phyloP scores from a whole-genome alignment of 202 grass and related monocot species.

The Setaria italica region DNA sequence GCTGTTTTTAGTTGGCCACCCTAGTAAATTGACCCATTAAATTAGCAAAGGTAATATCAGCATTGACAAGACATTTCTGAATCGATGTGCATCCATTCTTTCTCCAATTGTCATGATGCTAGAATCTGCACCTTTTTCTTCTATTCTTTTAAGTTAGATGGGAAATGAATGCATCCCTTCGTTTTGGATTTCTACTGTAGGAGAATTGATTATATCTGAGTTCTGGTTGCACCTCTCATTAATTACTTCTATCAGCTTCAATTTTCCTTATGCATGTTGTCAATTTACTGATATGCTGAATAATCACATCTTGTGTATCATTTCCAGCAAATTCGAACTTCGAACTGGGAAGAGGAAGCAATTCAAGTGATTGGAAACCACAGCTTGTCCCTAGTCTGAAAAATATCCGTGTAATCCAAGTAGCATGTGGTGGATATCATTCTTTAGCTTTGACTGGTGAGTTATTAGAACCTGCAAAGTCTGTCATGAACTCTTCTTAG shows the following conservation, averaged over 20 bases:
- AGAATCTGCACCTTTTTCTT: not conserved
- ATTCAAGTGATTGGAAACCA: conserved; percentile 88
- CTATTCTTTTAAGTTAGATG: conserved; percentile 2
- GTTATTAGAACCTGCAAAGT: conserved; percentile 42
- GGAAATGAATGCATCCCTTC: not conserved
- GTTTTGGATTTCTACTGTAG: conserved; percentile 7
- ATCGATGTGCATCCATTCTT: not conserved
- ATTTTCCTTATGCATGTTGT: not conserved
- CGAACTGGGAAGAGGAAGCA: conserved; percentile 87
- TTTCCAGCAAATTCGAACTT: conserved; percentile 96
- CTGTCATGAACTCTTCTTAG: not conserved
- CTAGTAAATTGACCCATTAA: not conserved
- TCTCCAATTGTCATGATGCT: not conserved
- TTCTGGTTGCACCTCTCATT: conserved; percentile 29
- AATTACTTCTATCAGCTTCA: no score
- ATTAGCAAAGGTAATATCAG: conserved; percentile 1
- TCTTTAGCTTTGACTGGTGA: conserved; percentile 96
- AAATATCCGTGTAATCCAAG: conserved; percentile 65
- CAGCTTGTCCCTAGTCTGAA: conserved; percentile 68
- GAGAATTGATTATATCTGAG: not conserved
- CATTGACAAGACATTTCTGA: not conserved
- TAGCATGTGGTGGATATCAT: conserved; percentile 93
- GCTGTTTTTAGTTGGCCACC: conserved; percentile 30
- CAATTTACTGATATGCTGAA: conserved; percentile 20
- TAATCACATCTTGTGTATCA: conserved; percentile 13